These are phyloP conservation scores for Dendrobium huoshanense DNA, from an alignment of 106 monocot species.

Conservation along the genomic window DNA sequence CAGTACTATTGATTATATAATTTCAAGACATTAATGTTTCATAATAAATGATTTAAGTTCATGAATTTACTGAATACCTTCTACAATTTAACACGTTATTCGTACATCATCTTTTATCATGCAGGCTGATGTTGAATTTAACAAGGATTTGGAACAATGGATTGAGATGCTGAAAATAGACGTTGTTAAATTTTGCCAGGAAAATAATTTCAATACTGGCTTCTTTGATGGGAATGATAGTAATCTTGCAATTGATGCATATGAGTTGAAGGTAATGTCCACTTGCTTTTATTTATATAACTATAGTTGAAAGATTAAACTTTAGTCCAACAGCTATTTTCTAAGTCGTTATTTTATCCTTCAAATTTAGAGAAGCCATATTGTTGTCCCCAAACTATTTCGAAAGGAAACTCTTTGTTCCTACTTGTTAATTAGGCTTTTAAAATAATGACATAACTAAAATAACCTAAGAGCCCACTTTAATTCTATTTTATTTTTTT, in stretches of 20 bases:
- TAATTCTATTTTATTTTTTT: not conserved
- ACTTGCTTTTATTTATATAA: not conserved
- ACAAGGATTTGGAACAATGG: constrained; percentile 87
- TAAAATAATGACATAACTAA: not conserved
- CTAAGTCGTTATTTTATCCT: not conserved
- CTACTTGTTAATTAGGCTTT: not conserved
- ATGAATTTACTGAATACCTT: not conserved
- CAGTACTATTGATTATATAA: not conserved
- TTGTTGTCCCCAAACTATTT: not conserved
- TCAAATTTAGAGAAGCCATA: not conserved
- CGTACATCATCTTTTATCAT: not conserved
- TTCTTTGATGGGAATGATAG: constrained; percentile 80
- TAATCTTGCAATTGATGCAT: constrained; percentile 66
- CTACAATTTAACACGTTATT: not conserved
- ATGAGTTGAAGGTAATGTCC: constrained; percentile 82
- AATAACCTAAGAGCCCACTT: not conserved
- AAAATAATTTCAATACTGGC: constrained; percentile 87
- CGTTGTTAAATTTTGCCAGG: constrained; percentile 70
- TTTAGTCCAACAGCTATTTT: not conserved
- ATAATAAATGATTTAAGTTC: not conserved
- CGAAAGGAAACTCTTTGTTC: not conserved
- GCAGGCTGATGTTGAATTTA: constrained; percentile 56
- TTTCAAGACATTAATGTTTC: not conserved
- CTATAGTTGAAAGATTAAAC: not conserved
- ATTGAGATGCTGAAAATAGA: constrained; percentile 70